Conservation (phyloP, 371 early-diverging fungal species). For the Lichtheimia ramosa region DNA sequence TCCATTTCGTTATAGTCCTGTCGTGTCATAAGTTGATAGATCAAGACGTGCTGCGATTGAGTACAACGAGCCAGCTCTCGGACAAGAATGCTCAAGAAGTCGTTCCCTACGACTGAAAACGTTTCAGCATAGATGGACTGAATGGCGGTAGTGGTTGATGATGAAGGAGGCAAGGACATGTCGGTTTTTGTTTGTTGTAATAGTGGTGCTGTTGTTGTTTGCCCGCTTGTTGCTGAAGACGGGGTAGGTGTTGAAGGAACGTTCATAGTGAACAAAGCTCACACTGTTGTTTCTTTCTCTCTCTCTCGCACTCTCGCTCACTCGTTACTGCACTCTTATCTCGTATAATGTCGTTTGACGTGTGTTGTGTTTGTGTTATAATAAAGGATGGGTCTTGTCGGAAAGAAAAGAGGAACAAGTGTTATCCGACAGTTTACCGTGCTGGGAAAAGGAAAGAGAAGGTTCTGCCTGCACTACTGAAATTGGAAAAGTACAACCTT, state of each 20-base stretch:
- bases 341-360: too few relatives aligned
- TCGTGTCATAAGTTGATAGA: slow-evolving; percentile 16
- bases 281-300: too few relatives aligned
- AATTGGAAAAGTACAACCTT: too few relatives aligned
- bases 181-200: neutral
- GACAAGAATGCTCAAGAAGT: slow-evolving; percentile 11
- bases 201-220: slow-evolving; percentile 8
- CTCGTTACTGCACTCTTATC: too few relatives aligned
- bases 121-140: slow-evolving; percentile 14
- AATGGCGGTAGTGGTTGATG: slow-evolving; percentile 3
- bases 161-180: neutral
- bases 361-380: too few relatives aligned
- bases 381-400: too few relatives aligned
- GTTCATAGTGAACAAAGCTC: slow-evolving; percentile 6
- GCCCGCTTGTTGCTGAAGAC: slow-evolving; percentile 1
- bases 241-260: slow-evolving; percentile 12
- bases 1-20: slow-evolving; percentile 8
- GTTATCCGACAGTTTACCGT: too few relatives aligned
- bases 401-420: too few relatives aligned
- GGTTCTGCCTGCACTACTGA: too few relatives aligned
- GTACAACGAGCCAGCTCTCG: slow-evolving; percentile 16
- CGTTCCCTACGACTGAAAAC: slow-evolving; percentile 12
- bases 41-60: slow-evolving; percentile 10
- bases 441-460: too few relatives aligned
- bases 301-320: too few relatives aligned